Percentiles rank a stretch among this genome's conserved stretches.
phyloP scores from a whole-genome alignment of 139 green algal genomes.

The Chlamydomonas eustigma region DNA sequence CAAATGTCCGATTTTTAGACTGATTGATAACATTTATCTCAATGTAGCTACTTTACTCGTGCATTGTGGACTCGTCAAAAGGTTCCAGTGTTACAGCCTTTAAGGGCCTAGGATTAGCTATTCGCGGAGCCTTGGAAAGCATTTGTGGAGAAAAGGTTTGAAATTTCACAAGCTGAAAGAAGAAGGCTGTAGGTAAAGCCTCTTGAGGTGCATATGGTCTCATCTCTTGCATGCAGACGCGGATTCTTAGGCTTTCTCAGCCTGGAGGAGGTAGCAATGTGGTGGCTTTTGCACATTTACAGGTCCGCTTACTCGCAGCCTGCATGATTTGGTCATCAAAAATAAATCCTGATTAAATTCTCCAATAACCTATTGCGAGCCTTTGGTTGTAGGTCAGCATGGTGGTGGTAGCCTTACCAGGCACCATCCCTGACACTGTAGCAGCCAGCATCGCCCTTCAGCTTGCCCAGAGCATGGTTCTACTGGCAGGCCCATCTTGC shows the following conservation, averaged over 20 bases:
- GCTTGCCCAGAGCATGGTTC: slow-evolving; percentile 9
- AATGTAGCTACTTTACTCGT: no score
- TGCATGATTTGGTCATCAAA: no score
- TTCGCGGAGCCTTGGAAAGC: slow-evolving; percentile 4
- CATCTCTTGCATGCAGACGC: not conserved
- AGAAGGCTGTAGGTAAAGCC: not conserved
- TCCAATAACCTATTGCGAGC: no score
- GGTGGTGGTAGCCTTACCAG: not conserved
- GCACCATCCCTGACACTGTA: not conserved
- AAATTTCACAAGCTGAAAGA: not conserved
- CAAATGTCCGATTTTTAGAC: no score
- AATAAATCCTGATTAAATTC: no score
- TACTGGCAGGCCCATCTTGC: not conserved
- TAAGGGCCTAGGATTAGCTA: slow-evolving; percentile 7
- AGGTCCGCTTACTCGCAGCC: no score
- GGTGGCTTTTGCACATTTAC: not conserved
- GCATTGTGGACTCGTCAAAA: no score
- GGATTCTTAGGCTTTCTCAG: not conserved
- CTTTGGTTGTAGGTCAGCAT: slow-evolving; percentile 13
- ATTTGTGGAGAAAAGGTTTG: slow-evolving; percentile 15
- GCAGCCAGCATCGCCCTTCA: not conserved
- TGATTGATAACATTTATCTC: no score
- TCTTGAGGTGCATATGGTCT: not conserved
- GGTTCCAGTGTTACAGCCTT: no score
- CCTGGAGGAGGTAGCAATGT: not conserved